Evolutionary conservation across 1,284 basidiomycete species (phyloP), one percentile per base, ranked within the genome.

Genomic region (Cystobasidium slooffiae): DNA sequence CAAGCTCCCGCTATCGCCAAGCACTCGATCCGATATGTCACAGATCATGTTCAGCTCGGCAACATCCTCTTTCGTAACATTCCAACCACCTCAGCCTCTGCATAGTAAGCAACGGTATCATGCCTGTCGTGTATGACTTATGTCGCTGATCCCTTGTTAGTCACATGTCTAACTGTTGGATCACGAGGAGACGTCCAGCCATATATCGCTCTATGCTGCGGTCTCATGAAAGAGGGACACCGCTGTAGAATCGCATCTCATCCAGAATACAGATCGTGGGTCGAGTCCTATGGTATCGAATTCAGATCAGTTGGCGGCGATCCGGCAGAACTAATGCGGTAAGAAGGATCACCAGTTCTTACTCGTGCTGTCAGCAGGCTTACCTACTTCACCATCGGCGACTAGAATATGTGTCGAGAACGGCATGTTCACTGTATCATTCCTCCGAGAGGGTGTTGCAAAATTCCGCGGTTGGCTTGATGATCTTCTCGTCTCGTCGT

Each of bases 241-340:
- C 86, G 84, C 41, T 90, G 88, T 72, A 88, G 88, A 75, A 96
- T 97, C 75, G 94, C 93, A 3, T 94, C 93, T 6, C 96, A 98
- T 79, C 90, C 89, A 61, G 96, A 99, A 83, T 99, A 96, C 83
- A 88, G 89, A 82, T 88, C 90, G 52, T 99, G 97, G 97, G 90
- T 99, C 75, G 92, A 95, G 84, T 90, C 92, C 52, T 81, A 83
- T 62, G 94, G 93, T 3, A 96, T 99, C 78, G 94, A 94, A 79
- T 98, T 93, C 82, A 89, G 89, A 9, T 91, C 89, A 79, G 92
- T 98, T 37, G 96, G 96, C 18, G 96, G 97, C 20, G 97, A 99
- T 82, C 96, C 96, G 3, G 94, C 95, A 1, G 95, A 97, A 82
- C 85, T 99, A 67, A 84, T 84, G 83, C 77, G 81, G 55, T 80